Evolutionary conservation across 768 basidiomycete species (phyloP), one percentile per base, ranked within the genome.

Genomic region (Russula vinacea): DNA sequence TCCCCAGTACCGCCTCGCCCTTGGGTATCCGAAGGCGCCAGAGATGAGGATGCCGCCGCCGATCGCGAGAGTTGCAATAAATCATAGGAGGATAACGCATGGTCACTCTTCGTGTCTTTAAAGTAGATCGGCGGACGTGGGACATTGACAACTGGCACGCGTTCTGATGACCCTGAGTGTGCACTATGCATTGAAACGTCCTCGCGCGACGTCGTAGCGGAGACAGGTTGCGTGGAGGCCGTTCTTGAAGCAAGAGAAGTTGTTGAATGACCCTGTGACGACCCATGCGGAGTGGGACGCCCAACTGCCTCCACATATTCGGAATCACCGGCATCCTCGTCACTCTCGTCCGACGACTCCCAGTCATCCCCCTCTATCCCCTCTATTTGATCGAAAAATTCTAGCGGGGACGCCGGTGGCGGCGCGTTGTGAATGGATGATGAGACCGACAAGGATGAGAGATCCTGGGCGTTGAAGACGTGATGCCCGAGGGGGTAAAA

Each of bases 301-400:
- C 54, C 71, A 70, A 73, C 56, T n/a, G 65, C 57, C 22, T 67
- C 65, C 8, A 24, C 44, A 26, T 65, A 67, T 68, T 35, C 74
- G 69, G 61, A 35, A 37, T 55, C 53, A 14, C 64, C 72, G 35
- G 70, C 72, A 26, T 73, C 76, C 22, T 44, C 58, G 24, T 73
- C 73, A 57, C 74, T 75, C 60, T 80, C 80, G 29, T 80, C 79
- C 56, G 83, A 84, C 26, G 85, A 83, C 33, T 84, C 88, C 58
- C 88, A 75, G 66, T 87, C 89, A 68, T 89, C 86, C 17, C 80
- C 76, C 68, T 90, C 86, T 51, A 90, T 85, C 17, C 80, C 76
- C 68, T 90, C 86, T 51, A 90, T 85, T 65, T 76, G 82, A 74
- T 91, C 88, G 73, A 91, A 90, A 79, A 90, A 90, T 35, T 84